Evolutionary conservation across 2,329 filamentous ascomycete species (phyloP), one percentile per base, ranked within the genome.

Genomic region (Paracorniculantispora psalliotae): DNA sequence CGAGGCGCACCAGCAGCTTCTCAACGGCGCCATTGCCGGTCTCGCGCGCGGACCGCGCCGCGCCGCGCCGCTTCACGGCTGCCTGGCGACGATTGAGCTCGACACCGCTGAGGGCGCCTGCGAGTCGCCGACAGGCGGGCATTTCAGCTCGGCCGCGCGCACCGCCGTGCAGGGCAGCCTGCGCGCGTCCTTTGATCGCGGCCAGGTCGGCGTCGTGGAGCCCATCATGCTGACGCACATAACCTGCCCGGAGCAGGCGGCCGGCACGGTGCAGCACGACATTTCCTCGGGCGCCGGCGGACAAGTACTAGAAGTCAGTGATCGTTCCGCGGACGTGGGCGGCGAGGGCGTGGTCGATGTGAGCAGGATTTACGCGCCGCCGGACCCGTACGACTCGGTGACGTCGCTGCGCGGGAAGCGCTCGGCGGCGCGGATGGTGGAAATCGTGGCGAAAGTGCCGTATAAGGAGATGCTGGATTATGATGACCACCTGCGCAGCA

Each of bases 391-490:
- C 66, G 82, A 85, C 54, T 79, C 80, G 46, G 74, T 83, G 50
- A 80, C 81, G 26, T 93, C 77, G 70, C 77, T 76, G 66, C 78
- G 75, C 46, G 77, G 78, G 43, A 80, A 79, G 69, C 79, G 77
- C 65, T 79, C 73, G 39, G 75, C 73, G 35, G 73, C 75, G 58
- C 75, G 78, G 48, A 79, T 77, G 75, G 77, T 81, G 60, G 81
- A 88, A 52, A 91, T 99, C 65, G 86, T 88, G 12, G 94, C 92
- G 23, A 86, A 90, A 67, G 93, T 97, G 28, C 94, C 94, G 33
- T 79, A 97, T 67, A 96, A 94, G 75, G 93, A 97, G 74, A 97
- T 97, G 91, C 87, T 97, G 37, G 90, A 93, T 44, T 99, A 97
- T 72, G 79, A 97, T 66, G 91, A 91, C 71, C 90, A 96, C 69